phyloP scores from a whole-genome alignment of 148 eudicot species.

The Chenopodium formosanum region DNA sequence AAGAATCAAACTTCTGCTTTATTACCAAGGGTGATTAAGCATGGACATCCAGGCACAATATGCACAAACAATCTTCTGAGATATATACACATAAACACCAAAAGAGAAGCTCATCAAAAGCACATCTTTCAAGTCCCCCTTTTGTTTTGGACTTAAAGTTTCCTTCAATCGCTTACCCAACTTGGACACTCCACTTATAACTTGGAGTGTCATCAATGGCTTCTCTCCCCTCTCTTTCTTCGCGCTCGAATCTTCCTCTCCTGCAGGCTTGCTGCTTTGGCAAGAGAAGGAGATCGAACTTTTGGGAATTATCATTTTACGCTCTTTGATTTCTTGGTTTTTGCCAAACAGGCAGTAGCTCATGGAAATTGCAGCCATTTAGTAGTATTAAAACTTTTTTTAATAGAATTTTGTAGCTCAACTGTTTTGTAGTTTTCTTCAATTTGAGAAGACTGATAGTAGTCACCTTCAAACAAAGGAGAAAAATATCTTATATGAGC shows the following conservation, averaged over 20 bases:
- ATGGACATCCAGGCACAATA: slow-evolving; percentile 87
- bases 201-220: not conserved
- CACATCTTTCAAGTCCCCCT: slow-evolving; percentile 92
- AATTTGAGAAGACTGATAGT: not conserved
- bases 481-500: slow-evolving; percentile 3
- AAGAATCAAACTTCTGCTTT: not conserved
- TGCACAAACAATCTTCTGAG: slow-evolving; percentile 91
- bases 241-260: slow-evolving; percentile 5
- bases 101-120: slow-evolving; percentile 81
- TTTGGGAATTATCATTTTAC: slow-evolving; percentile 19
- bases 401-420: too few species aligned
- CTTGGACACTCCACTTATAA: slow-evolving; percentile 31
- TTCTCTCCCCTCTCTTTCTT: slow-evolving; percentile 27
- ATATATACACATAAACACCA: slow-evolving; percentile 86
- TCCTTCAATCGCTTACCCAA: slow-evolving; percentile 49
- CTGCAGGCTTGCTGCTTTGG: slow-evolving; percentile 33
- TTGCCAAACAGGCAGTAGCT: slow-evolving; percentile 12
- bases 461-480: slow-evolving; percentile 3
- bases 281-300: slow-evolving; percentile 26
- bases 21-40: slow-evolving; percentile 48
- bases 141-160: slow-evolving; percentile 68
- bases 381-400: not conserved
- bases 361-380: slow-evolving; percentile 12
- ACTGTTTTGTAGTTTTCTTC: not conserved
- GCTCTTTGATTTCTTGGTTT: slow-evolving; percentile 6